Base-by-base conservation (phyloP, 225 moss, liverwort and hornwort genomes). In the Physcomitrellopsis africana region DNA sequence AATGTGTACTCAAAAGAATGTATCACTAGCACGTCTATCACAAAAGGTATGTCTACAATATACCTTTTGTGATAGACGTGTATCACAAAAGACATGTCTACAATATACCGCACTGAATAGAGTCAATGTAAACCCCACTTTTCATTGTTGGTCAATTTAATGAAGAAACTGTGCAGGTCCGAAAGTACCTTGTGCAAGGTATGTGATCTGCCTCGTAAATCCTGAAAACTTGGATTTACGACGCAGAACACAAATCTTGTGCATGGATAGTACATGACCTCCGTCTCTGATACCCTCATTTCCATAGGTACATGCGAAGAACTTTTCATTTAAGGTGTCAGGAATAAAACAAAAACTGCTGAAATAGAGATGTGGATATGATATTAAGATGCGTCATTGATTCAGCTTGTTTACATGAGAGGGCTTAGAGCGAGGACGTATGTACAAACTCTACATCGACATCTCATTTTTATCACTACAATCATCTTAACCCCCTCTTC, bases 381-480 rank as follows among this genome's bases (percentile, higher is more conserved):
- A 68, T 58, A 29, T 43, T 67, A 67, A 62, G 57, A 62, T 67
- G 63, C 62, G 63, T 43, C 23, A 37, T 59, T 18, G 8, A 54
- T 43, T 74, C 70, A 65, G 64, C 60, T 73, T 80, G 80, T 77
- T 43, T 71, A 77, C 67, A 72, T 11, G 68, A 79, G 44, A 51
- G 62, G 76, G 57, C 53, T 70, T 29, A 51, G 17, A 62, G 23
- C 74, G 68, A 56, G 19, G 66, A 23, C 60, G 67, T 45, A 63
- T 70, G 68, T 70, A 47, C 60, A 23, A 43, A 65, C 51, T 79
- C 79, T 90, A 94, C 22, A 87, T 91, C 52, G 94, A 94, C 82
- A 93, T 82, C 59, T 95, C 92, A 49, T 90, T 89, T 66, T 97
- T 94, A 51, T 94, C 94, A 76, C 91, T 96, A 76, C 82, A 85